These are phyloP conservation scores for Citrus maxima DNA, from an alignment of 345 rosid genomes.

Conservation along the genomic window DNA sequence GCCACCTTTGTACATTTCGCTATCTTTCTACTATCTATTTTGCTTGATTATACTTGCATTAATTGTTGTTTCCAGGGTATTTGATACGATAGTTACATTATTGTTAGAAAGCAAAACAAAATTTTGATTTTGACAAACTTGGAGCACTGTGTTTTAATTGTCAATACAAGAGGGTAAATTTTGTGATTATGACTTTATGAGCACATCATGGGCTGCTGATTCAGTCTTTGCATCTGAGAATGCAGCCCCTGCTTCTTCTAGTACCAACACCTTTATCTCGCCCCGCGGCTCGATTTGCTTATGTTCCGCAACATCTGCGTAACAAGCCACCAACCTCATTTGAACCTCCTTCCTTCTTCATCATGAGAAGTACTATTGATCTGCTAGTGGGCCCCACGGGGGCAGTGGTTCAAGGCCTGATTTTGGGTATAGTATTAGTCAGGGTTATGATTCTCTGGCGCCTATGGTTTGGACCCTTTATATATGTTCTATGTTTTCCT, in stretches of 20 bases:
- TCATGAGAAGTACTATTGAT: neutral
- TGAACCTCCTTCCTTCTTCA: conserved; percentile 21
- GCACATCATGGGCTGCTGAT: conserved; percentile 52
- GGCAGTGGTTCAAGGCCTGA: conserved; percentile 20
- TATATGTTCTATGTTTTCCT: too few relatives aligned
- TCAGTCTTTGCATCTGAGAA: conserved; percentile 37
- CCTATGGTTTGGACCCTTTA: too few relatives aligned
- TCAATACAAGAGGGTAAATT: neutral
- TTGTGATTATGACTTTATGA: conserved; percentile 18
- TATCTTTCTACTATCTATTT: too few relatives aligned
- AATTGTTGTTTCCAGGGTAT: too few relatives aligned
- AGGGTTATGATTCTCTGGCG: conserved; percentile 23
- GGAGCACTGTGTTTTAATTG: too few relatives aligned
- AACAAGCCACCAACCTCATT: conserved; percentile 27
- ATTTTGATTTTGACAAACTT: neutral
- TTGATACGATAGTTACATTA: neutral
- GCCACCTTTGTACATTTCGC: too few relatives aligned
- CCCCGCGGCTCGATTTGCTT: conserved; percentile 21
- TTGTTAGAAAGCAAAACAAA: neutral
- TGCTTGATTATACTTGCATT: too few relatives aligned
- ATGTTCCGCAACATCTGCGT: conserved; percentile 53
- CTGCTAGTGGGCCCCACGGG: conserved; percentile 14
- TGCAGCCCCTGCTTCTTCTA: conserved; percentile 14
- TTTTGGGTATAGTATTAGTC: neutral
- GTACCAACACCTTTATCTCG: conserved; percentile 1